Evolutionary conservation across 768 basidiomycete genomes (phyloP).

Genomic region (Rhodotorula paludigena): DNA sequence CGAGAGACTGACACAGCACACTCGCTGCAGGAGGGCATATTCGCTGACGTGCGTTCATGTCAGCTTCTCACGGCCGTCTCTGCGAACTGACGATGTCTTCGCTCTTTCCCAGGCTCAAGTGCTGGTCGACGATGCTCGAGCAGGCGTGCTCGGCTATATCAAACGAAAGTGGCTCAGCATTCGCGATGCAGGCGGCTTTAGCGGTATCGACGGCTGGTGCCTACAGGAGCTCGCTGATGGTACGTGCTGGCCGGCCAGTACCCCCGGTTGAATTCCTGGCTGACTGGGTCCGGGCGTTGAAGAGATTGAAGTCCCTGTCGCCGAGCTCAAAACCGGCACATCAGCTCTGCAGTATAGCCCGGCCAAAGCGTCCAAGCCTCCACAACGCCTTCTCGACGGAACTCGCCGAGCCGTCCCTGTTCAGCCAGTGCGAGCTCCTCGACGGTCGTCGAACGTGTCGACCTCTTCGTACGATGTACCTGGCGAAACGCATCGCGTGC

Average conservation of each 20-base stretch:
- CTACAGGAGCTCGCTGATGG: conserved; percentile 80
- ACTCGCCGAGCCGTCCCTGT: neutral
- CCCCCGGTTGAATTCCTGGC: neutral
- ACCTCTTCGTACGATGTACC: too few relatives aligned
- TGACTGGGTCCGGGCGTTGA: neutral
- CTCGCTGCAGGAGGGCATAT: conserved; percentile 44
- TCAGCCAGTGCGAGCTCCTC: neutral
- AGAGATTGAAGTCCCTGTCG: conserved; percentile 68
- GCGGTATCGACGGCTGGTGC: conserved; percentile 75
- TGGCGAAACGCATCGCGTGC: too few relatives aligned
- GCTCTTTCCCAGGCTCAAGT: conserved; percentile 66
- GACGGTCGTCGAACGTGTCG: neutral
- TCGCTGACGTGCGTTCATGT: conserved; percentile 32
- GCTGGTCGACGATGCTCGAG: conserved; percentile 63
- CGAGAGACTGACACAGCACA: conserved; percentile 53
- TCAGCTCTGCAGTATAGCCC: neutral
- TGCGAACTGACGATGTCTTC: conserved; percentile 54
- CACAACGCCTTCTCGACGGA: conserved; percentile 2
- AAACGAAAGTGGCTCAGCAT: conserved; percentile 71
- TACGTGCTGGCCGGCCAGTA: conserved; percentile 48
- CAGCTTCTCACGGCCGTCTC: conserved; percentile 53
- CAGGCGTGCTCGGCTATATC: conserved; percentile 68
- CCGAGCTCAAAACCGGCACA: conserved; percentile 59
- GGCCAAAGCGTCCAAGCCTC: neutral
- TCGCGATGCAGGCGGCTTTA: conserved; percentile 72